phyloP scores from a whole-genome alignment of 2,329 filamentous ascomycete genomes.

The Apiospora koreana region DNA sequence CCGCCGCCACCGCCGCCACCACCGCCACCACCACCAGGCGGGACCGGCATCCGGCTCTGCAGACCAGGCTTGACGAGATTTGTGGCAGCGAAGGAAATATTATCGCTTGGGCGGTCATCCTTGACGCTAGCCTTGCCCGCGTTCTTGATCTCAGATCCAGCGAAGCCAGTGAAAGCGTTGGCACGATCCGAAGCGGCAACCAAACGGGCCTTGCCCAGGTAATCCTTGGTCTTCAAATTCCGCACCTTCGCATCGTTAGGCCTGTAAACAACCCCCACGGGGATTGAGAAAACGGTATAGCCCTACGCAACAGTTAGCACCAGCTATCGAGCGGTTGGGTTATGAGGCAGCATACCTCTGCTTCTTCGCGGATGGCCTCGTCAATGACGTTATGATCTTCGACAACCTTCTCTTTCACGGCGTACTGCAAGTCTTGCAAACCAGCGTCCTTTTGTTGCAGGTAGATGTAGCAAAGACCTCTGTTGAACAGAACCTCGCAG shows the following conservation, averaged over 20 bases:
- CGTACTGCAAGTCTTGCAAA: constrained; percentile 86
- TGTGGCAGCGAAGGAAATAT: constrained; percentile 87
- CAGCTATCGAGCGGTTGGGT: constrained; percentile 21
- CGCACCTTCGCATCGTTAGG: constrained; percentile 98
- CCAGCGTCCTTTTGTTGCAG: constrained; percentile 88
- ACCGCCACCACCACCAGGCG: constrained; percentile 68
- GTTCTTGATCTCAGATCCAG: constrained; percentile 77
- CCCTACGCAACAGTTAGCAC: constrained; percentile 57
- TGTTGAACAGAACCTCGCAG: constrained; percentile 96
- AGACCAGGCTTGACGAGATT: constrained; percentile 90
- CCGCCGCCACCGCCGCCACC: constrained; percentile 41
- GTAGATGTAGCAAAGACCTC: constrained; percentile 96
- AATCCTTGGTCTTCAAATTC: constrained; percentile 97
- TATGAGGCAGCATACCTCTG: constrained; percentile 64
- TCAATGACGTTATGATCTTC: constrained; percentile 98
- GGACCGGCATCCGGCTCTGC: constrained; percentile 74
- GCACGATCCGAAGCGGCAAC: constrained; percentile 82
- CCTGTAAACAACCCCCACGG: constrained; percentile 90
- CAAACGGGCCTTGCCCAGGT: constrained; percentile 91
- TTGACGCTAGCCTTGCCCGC: constrained; percentile 57
- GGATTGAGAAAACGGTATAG: constrained; percentile 98
- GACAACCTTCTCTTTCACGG: constrained; percentile 93
- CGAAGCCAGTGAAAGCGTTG: constrained; percentile 81
- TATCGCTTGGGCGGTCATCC: constrained; percentile 81
- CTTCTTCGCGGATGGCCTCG: constrained; percentile 90